phyloP scores from a whole-genome alignment of 306 rosid species.

The Heteromeles arbutifolia region DNA sequence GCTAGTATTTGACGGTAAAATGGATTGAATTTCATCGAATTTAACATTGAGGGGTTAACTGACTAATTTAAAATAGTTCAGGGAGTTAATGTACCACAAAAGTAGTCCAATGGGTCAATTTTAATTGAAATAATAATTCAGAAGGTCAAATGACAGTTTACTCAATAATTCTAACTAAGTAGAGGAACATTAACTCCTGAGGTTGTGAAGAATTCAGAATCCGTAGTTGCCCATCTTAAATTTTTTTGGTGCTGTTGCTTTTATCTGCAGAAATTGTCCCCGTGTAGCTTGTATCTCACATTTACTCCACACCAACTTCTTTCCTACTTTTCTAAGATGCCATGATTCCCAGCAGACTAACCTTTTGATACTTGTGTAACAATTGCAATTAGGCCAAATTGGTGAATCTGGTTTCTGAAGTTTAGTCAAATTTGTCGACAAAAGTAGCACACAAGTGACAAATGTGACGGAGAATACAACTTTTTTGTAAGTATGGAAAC shows the following conservation, averaged over 20 bases:
- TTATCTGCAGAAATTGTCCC: not conserved
- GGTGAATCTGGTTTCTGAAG: not conserved
- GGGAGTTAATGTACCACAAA: too few relatives aligned
- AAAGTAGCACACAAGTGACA: not conserved
- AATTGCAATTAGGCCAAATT: not conserved
- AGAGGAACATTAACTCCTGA: not conserved
- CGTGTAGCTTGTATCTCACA: slow-evolving; percentile 6
- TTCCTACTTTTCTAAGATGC: not conserved
- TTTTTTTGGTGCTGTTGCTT: not conserved
- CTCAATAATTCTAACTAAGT: not conserved
- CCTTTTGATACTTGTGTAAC: not conserved
- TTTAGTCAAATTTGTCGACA: not conserved
- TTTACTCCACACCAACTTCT: not conserved
- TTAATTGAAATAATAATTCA: too few relatives aligned
- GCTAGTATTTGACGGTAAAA: too few relatives aligned
- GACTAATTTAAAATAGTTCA: too few relatives aligned
- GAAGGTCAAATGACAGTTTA: too few relatives aligned
- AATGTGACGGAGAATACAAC: not conserved
- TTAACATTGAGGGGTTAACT: too few relatives aligned
- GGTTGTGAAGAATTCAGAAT: not conserved
- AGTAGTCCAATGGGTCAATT: too few relatives aligned
- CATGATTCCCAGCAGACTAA: not conserved
- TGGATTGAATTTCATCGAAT: too few relatives aligned
- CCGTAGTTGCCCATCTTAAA: not conserved
- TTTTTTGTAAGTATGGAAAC: not conserved